A percentile compares a stretch with the other conserved stretches of the same genome.
Evolutionary conservation across 495 filamentous ascomycete species (phyloP).

Genomic region (Bryoglossum gracile): DNA sequence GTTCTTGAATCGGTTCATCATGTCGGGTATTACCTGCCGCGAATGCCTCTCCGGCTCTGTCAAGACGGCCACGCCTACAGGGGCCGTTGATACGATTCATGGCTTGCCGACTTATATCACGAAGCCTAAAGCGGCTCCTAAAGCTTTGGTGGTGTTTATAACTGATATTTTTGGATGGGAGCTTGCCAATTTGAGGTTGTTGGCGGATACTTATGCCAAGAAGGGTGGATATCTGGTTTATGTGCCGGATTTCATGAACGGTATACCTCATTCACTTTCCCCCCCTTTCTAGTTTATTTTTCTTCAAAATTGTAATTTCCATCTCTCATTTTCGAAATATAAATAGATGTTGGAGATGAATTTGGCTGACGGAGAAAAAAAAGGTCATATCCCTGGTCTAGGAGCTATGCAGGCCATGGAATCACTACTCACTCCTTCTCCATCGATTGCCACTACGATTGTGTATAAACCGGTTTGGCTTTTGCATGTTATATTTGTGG

Average conservation of each 20-base stretch:
- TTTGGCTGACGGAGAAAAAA: background rate
- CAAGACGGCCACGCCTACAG: slow-evolving; percentile 15
- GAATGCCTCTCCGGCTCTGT: slow-evolving; percentile 19
- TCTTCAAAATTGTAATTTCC: background rate
- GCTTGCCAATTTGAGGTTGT: slow-evolving; percentile 43
- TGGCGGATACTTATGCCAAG: slow-evolving; percentile 47
- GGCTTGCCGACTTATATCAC: slow-evolving; percentile 44
- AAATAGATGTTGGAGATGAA: background rate
- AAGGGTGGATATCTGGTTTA: slow-evolving; percentile 43
- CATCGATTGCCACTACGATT: slow-evolving; percentile 22
- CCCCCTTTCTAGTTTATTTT: background rate
- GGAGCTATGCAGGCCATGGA: slow-evolving; percentile 13
- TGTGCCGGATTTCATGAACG: slow-evolving; percentile 54
- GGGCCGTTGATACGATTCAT: slow-evolving; percentile 33
- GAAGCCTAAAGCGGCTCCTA: slow-evolving; percentile 28
- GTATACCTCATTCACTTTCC: slow-evolving; percentile 23
- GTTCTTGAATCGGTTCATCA: too few relatives aligned
- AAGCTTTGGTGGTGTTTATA: slow-evolving; percentile 47
- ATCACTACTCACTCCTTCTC: background rate
- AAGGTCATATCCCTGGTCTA: slow-evolving; percentile 16
- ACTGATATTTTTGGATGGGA: slow-evolving; percentile 54
- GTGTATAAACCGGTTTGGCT: slow-evolving; percentile 11
- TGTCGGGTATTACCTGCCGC: slow-evolving; percentile 12
- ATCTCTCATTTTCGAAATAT: background rate
- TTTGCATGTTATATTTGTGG: slow-evolving; percentile 9